Evolutionary conservation across 495 filamentous ascomycete genomes (phyloP).

Genomic region (Penicillium simplicissimum): DNA sequence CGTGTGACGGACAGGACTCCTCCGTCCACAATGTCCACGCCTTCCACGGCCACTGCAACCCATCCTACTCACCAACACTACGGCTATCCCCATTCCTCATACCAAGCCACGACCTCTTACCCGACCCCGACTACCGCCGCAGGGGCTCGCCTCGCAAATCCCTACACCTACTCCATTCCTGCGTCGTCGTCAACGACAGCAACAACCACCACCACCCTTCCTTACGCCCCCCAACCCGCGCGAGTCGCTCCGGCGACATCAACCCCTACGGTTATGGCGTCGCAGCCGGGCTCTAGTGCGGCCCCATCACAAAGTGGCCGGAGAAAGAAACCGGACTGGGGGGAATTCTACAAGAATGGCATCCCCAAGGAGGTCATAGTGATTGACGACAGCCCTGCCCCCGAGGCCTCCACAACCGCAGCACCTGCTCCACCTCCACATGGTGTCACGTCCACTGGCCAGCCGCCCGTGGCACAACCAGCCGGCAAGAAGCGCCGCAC

Average conservation of each 20-base stretch:
- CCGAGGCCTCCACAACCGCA: slow-evolving; percentile 48
- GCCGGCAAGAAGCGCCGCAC: slow-evolving; percentile 66
- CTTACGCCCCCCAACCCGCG: slow-evolving; percentile 39
- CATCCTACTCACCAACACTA: slow-evolving; percentile 72
- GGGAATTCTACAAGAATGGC: slow-evolving; percentile 89
- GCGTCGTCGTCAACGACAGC: slow-evolving; percentile 34
- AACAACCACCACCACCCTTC: slow-evolving; percentile 40
- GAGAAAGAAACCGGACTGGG: slow-evolving; percentile 74
- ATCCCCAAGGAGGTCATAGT: slow-evolving; percentile 92
- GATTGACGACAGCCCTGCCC: slow-evolving; percentile 86
- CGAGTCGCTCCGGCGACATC: slow-evolving; percentile 36
- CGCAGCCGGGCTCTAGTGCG: slow-evolving; percentile 28
- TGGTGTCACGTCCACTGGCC: slow-evolving; percentile 12
- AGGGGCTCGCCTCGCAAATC: slow-evolving; percentile 51
- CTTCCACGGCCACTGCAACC: slow-evolving; percentile 77
- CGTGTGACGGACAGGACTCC: slow-evolving; percentile 36
- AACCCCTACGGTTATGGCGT: slow-evolving; percentile 37
- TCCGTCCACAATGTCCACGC: slow-evolving; percentile 72
- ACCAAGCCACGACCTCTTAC: slow-evolving; percentile 55
- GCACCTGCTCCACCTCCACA: slow-evolving; percentile 27
- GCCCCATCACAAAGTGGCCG: slow-evolving; percentile 57
- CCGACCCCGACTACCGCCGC: slow-evolving; percentile 54
- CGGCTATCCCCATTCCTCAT: slow-evolving; percentile 68
- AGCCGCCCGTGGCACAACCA: slow-evolving; percentile 45
- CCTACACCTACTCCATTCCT: slow-evolving; percentile 51